A percentile compares a stretch with the other conserved stretches of the same genome.
phyloP scores from a whole-genome alignment of 371 early-diverging fungal genomes.

The Mortierella sp. region DNA sequence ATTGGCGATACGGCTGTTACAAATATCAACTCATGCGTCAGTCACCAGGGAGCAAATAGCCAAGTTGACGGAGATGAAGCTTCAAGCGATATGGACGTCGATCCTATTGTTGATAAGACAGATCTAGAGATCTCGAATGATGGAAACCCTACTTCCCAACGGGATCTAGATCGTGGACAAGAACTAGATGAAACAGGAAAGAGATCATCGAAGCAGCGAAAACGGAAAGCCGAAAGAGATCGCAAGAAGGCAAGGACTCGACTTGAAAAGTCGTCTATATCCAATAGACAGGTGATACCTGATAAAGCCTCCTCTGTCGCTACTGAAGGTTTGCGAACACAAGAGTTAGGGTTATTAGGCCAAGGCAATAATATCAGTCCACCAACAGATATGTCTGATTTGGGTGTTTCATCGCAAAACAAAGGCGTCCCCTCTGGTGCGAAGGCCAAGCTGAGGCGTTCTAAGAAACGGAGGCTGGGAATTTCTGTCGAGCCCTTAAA shows the following conservation, averaged over 20 bases:
- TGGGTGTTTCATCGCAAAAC: too few relatives aligned
- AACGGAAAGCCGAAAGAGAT: constrained; percentile 15
- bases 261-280: background rate
- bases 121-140: background rate
- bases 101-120: background rate
- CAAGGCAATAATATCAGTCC: too few relatives aligned
- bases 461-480: too few relatives aligned
- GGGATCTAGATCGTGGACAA: background rate
- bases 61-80: background rate
- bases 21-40: background rate
- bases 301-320: background rate
- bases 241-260: constrained; percentile 20
- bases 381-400: too few relatives aligned
- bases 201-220: constrained; percentile 12
- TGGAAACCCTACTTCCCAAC: background rate
- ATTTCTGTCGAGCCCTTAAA: background rate
- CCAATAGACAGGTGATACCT: background rate
- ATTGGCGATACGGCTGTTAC: too few relatives aligned
- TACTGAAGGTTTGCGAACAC: background rate
- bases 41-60: background rate
- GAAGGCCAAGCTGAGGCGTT: too few relatives aligned
- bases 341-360: background rate
- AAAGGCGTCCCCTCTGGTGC: too few relatives aligned
- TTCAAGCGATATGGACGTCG: background rate
- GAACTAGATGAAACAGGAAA: background rate